phyloP scores from a whole-genome alignment of 179 eudicot species.

The Gypsophila paniculata region DNA sequence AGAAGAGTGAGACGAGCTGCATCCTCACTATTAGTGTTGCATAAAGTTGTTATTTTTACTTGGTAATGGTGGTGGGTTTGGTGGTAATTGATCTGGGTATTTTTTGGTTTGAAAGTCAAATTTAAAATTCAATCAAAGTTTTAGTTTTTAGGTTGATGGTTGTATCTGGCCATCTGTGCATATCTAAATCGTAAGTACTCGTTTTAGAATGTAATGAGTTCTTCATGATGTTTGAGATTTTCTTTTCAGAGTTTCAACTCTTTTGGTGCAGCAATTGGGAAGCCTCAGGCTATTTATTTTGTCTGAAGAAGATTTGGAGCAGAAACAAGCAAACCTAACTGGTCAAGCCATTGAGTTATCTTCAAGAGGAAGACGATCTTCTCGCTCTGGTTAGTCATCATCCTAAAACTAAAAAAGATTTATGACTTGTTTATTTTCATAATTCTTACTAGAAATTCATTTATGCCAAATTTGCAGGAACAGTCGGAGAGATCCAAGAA shows the following conservation, averaged over 20 bases:
- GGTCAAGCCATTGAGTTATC: constrained; percentile 41
- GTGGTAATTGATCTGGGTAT: too few species aligned
- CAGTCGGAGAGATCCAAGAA: constrained; percentile 25
- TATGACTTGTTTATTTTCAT: background rate
- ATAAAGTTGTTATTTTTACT: too few species aligned
- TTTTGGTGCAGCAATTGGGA: constrained; percentile 62
- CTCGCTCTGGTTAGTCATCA: constrained; percentile 40
- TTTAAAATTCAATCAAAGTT: too few species aligned
- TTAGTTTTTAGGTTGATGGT: too few species aligned
- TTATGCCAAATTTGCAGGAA: constrained; percentile 20
- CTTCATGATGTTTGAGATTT: too few species aligned
- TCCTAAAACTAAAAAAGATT: background rate
- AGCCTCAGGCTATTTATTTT: constrained; percentile 51
- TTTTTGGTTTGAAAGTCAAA: too few species aligned
- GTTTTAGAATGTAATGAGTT: too few species aligned
- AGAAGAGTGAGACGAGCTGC: too few species aligned
- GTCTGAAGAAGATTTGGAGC: constrained; percentile 51
- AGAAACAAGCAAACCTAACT: constrained; percentile 40
- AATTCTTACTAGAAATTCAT: background rate
- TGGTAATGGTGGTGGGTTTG: too few species aligned
- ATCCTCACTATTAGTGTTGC: too few species aligned
- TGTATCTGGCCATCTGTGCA: too few species aligned
- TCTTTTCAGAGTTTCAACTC: background rate
- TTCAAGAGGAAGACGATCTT: constrained; percentile 32
- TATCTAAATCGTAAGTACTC: too few species aligned